Percentiles rank a stretch among this genome's conserved stretches.
These are phyloP conservation scores for Ganoderma lucidum DNA, from an alignment of 1,284 basidiomycete genomes.

Conservation along the genomic window DNA sequence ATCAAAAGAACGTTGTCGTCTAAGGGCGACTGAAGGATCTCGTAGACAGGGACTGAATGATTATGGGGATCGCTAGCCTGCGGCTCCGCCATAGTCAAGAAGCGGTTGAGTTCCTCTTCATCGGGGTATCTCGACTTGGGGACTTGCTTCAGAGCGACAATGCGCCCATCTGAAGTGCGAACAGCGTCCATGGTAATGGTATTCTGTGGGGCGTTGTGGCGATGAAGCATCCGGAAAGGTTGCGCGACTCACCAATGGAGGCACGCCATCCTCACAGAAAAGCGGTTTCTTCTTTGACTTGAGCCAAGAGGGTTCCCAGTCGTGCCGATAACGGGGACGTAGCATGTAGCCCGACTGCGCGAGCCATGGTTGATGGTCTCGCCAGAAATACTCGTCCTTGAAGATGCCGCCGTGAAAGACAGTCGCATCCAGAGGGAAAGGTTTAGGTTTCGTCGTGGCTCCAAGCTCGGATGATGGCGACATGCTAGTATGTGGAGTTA, in stretches of 20 bases:
- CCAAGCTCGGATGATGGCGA: too few relatives aligned
- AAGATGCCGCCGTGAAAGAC: too few relatives aligned
- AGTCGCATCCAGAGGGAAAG: too few relatives aligned
- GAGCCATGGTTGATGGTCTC: conserved; percentile 27
- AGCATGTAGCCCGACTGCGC: conserved; percentile 28
- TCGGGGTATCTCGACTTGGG: conserved; percentile 30
- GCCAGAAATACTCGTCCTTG: conserved; percentile 10
- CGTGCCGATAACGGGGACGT: conserved; percentile 20
- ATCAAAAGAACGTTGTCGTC: conserved; percentile 30
- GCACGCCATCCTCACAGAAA: conserved; percentile 22
- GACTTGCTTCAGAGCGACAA: conserved; percentile 17
- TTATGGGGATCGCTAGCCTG: conserved; percentile 35
- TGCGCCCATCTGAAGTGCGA: conserved; percentile 19
- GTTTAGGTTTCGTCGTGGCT: too few relatives aligned
- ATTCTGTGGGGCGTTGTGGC: neutral
- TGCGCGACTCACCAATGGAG: neutral
- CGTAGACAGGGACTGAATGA: conserved; percentile 40
- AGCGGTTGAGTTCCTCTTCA: conserved; percentile 1
- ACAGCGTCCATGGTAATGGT: conserved; percentile 19
- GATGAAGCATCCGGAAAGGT: neutral
- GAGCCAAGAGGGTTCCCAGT: conserved; percentile 29
- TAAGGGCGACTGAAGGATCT: conserved; percentile 31
- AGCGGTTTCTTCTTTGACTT: conserved; percentile 1
- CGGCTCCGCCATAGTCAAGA: conserved; percentile 15
- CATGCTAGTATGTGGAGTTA: too few relatives aligned